Conservation (phyloP, 2,329 filamentous ascomycete species). For the Fusarium paranaense region DNA sequence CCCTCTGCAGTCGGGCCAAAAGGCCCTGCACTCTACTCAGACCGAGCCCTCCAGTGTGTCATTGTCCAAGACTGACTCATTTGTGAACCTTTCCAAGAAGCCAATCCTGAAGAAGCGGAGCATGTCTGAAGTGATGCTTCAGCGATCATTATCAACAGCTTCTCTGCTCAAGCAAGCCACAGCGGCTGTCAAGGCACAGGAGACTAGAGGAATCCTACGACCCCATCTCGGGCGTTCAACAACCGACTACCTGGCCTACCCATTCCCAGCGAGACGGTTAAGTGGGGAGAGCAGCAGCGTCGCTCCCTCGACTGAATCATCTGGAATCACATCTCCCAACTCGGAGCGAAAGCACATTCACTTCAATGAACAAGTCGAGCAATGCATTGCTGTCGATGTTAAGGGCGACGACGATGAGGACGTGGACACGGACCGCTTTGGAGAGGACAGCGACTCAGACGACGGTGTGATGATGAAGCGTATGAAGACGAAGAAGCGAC, state of each 20-base stretch:
- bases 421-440: slow-evolving; percentile 64
- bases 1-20: slow-evolving; percentile 81
- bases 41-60: slow-evolving; percentile 56
- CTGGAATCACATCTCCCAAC: slow-evolving; percentile 73
- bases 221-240: slow-evolving; percentile 70
- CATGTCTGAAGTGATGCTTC: slow-evolving; percentile 95
- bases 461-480: slow-evolving; percentile 88
- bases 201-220: slow-evolving; percentile 65
- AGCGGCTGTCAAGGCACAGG: slow-evolving; percentile 85
- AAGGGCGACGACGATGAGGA: slow-evolving; percentile 83
- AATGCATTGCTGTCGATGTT: slow-evolving; percentile 92
- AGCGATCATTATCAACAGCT: slow-evolving; percentile 87
- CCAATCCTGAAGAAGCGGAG: slow-evolving; percentile 96
- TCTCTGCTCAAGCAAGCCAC: slow-evolving; percentile 91
- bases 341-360: slow-evolving; percentile 87
- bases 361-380: slow-evolving; percentile 95
- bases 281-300: slow-evolving; percentile 72
- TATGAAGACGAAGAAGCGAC: slow-evolving; percentile 66
- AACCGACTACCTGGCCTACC: slow-evolving; percentile 76
- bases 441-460: slow-evolving; percentile 76
- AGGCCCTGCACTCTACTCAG: slow-evolving; percentile 62
- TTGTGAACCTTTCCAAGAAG: slow-evolving; percentile 77
- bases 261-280: slow-evolving; percentile 70
- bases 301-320: slow-evolving; percentile 75
- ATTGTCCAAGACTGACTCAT: slow-evolving; percentile 69